Base-by-base conservation (phyloP, 129 eudicot genomes). In the Ambrosia artemisiifolia region DNA sequence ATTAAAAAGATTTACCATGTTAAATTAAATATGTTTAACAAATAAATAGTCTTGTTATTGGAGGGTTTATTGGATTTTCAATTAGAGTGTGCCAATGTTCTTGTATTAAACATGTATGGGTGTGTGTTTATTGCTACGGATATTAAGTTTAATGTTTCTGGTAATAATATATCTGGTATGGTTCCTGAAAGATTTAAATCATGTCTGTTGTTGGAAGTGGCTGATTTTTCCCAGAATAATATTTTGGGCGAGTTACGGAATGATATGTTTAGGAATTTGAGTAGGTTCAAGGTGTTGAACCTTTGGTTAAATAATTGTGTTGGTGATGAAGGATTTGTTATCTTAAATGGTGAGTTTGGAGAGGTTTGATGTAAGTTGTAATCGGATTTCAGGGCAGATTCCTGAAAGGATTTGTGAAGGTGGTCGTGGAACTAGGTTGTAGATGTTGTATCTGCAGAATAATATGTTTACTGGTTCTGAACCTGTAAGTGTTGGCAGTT, bases 241-340 rank as follows among this genome's bases (percentile, higher is more conserved):
- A 85, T 91, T 76, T 76, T 89, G 54, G 95, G 97, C 55, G 85
- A 65, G 78, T 78, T 91, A 19, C 97, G 95, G 60, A 20, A 88
- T 51, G 86, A 85, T 19, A 53, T 70, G 0, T 75, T 91, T 70
- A 11, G 78, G 63, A 80, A 73, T 2, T 34, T 91, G 82, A 77
- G 74, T 9, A 83, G 56, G n/a, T 77, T 91, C 83, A 91, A 76
- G 88, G 57, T 16, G 17, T 70, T 88, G 77, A 35, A 13, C 20
- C 16, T 88, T 43, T 73, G 83, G 30, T 85, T 75, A 43, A 91
- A 91, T 75, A 67, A 85, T 53, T 24, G 1, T 24, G 28, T 24
- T 24, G 28, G 28, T 1, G 28, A 24, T 24, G 28, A 24, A 91
- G 32, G 83, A 83, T 12, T 77, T 86, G n/a, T 66, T 88, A 73